phyloP scores from a whole-genome alignment of 2,329 filamentous ascomycete species.

The Cytospora mali region DNA sequence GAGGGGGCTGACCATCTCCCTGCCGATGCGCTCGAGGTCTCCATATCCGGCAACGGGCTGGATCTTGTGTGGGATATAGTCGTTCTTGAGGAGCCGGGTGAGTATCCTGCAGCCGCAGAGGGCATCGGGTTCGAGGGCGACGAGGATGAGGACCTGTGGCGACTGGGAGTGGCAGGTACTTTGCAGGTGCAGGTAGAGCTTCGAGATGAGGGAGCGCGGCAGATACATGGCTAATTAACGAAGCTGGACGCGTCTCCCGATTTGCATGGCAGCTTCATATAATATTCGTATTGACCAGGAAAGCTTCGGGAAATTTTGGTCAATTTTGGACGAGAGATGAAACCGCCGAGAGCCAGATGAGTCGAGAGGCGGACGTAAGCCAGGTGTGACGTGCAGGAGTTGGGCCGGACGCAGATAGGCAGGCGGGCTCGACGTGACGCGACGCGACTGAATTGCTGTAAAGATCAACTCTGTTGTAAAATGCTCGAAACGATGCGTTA shows the following conservation, averaged over 20 bases:
- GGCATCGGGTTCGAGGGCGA: slow-evolving; percentile 91
- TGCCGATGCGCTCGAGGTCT: slow-evolving; percentile 79
- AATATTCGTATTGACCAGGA: slow-evolving; percentile 20
- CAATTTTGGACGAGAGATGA: not conserved
- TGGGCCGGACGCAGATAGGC: slow-evolving; percentile 10
- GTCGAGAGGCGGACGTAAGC: not conserved
- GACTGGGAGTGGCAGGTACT: slow-evolving; percentile 86
- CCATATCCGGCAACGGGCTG: slow-evolving; percentile 92
- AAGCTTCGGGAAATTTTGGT: not conserved
- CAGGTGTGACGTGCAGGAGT: not conserved
- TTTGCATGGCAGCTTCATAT: slow-evolving; percentile 39
- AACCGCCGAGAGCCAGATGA: not conserved
- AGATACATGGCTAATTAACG: slow-evolving; percentile 75
- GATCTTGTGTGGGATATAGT: slow-evolving; percentile 97
- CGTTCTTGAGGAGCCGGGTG: slow-evolving; percentile 89
- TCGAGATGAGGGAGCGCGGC: slow-evolving; percentile 83
- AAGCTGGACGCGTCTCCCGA: slow-evolving; percentile 38
- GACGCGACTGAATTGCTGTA: slow-evolving; percentile 17
- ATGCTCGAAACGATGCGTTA: slow-evolving; percentile 25
- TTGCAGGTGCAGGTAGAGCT: slow-evolving; percentile 88
- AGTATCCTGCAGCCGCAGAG: slow-evolving; percentile 95
- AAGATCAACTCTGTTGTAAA: not conserved
- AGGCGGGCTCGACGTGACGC: slow-evolving; percentile 22
- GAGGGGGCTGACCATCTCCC: slow-evolving; percentile 81
- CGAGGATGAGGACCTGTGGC: slow-evolving; percentile 87